Evolutionary conservation across 495 filamentous ascomycete species (phyloP), one percentile per base, ranked within the genome.

Genomic region (Diplogelasinospora grovesii): DNA sequence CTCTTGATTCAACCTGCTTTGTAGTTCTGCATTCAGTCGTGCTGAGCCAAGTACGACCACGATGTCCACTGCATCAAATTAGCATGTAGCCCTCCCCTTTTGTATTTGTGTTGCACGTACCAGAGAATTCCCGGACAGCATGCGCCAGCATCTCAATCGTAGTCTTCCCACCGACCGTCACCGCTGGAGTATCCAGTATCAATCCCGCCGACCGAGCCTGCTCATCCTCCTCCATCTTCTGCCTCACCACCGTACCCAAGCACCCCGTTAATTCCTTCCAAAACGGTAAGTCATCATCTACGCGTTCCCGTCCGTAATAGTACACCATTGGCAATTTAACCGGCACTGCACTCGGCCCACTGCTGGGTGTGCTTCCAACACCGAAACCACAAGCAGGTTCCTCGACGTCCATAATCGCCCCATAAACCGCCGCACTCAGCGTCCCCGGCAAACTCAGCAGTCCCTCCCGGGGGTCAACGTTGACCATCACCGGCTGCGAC

Each of bases 281-380:
- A 9, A 89, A 56, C 28, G 69, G 71, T 20, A 74, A 67, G 37
- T 89, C 84, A 5, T 86, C 84, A 45, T 92, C 83, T 3, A 86
- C 79, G 44, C 69, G 82, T 27, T 77, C 69, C 39, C 85, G 68
- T 8, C 89, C 89, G 61, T 87, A 89, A 51, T 85, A 85, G 52
- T 95, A 96, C n/a, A 89, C 86, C 39, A 97, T 62, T 14, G 93
- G 93, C 49, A 92, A 65, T 65, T 95, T 97, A 18, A 95, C 85
- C 1, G 92, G 88, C 11, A 92, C 76, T 9, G 79, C 74, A 45
- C 82, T 92, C 5, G 93, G 89, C 2, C 89, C 90, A 42, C 81
- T 90, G 49, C 87, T 94, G 1, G 92, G 89, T 54, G 84, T 89
- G 54, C 72, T 42, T 27, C 87, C 86, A 75, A 87, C 47, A 25